Evolutionary conservation across 106 monocot species (phyloP).

Genomic region (Dendrobium chrysotoxum): DNA sequence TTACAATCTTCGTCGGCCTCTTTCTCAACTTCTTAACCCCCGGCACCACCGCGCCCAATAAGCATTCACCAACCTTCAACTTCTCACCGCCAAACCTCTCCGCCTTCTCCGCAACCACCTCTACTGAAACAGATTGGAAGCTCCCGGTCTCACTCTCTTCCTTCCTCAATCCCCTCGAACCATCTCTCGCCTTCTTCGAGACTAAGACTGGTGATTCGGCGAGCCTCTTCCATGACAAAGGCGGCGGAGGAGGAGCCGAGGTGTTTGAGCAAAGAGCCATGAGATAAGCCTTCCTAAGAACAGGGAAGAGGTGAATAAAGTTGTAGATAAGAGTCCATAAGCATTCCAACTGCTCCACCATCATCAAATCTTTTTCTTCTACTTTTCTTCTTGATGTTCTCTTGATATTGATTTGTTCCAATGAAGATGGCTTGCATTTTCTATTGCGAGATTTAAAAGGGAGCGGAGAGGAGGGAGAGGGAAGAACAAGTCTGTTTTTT

Average conservation of each 20-base stretch:
- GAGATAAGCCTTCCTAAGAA: constrained; percentile 10
- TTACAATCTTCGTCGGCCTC: constrained; percentile 53
- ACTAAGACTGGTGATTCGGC: neutral
- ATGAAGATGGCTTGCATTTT: neutral
- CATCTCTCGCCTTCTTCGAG: neutral
- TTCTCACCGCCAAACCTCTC: neutral
- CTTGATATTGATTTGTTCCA: neutral
- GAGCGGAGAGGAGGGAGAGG: neutral
- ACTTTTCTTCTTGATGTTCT: neutral
- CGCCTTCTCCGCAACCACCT: neutral
- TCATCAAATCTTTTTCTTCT: neutral
- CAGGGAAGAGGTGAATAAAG: constrained; percentile 13
- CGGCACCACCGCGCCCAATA: too few relatives aligned
- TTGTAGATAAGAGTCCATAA: constrained; percentile 14
- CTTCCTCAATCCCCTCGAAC: neutral
- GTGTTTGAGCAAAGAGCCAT: neutral
- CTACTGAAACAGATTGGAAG: neutral
- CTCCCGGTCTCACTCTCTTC: neutral
- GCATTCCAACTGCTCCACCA: constrained; percentile 14
- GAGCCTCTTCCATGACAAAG: constrained; percentile 10
- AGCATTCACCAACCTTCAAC: neutral
- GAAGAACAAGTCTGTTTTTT: neutral
- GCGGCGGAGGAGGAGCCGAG: neutral
- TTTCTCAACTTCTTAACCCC: constrained; percentile 8
- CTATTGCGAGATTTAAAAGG: neutral